Conservation (phyloP, 2,329 filamentous ascomycete species). For the Dissoconium aciculare region DNA sequence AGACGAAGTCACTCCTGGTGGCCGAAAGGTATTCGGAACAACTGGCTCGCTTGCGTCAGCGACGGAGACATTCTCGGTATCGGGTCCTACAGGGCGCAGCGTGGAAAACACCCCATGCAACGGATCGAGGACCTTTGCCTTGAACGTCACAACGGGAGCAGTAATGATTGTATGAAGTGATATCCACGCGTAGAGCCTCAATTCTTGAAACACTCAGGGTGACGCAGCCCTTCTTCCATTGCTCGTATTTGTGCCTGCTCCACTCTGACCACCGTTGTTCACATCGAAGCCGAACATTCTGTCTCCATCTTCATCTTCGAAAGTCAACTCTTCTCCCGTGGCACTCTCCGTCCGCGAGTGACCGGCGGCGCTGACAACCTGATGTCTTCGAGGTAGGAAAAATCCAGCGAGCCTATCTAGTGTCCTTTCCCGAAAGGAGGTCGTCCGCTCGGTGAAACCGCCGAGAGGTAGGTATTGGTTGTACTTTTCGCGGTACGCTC, state of each 20-base stretch:
- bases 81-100: too few relatives aligned
- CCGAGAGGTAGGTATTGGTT: conserved; percentile 28
- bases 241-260: too few relatives aligned
- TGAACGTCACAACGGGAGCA: too few relatives aligned
- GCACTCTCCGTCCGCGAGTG: conserved; percentile 10
- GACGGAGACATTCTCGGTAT: too few relatives aligned
- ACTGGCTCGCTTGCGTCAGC: conserved; percentile 5
- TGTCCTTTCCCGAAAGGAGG: conserved; percentile 20
- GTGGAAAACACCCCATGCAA: too few relatives aligned
- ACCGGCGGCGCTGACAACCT: conserved; percentile 21
- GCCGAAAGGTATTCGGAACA: conserved; percentile 18
- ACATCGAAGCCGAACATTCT: conserved; percentile 32
- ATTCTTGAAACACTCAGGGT: too few relatives aligned
- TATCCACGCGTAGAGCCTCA: too few relatives aligned
- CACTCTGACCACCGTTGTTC: conserved; percentile 24
- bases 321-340: conserved; percentile 23
- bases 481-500: conserved; percentile 31
- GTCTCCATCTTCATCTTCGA: conserved; percentile 33
- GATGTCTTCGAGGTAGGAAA: conserved; percentile 18
- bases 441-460: conserved; percentile 17
- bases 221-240: too few relatives aligned
- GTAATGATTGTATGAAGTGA: too few relatives aligned
- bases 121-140: too few relatives aligned
- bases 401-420: conserved; percentile 23
- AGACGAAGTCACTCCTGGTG: conserved; percentile 19